phyloP scores from a whole-genome alignment of 805 yeast species.

The Sugiyamaella marilandica region DNA sequence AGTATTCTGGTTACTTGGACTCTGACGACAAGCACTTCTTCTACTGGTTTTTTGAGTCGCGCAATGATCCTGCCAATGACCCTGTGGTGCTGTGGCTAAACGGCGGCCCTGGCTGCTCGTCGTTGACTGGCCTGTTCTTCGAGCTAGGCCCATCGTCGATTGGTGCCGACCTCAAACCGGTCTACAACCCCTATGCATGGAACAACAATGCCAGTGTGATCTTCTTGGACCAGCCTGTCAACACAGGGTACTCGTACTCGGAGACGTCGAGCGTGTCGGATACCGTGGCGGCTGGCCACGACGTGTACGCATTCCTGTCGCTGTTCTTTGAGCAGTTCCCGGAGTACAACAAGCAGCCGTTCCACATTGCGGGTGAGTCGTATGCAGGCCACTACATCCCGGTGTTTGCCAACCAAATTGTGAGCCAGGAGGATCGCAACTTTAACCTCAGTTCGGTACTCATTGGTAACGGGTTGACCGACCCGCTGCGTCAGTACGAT shows the following conservation, averaged over 20 bases:
- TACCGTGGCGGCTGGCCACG: constrained; percentile 83
- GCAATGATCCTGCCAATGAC: constrained; percentile 77
- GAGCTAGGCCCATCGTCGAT: constrained; percentile 90
- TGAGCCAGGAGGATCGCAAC: constrained; percentile 51
- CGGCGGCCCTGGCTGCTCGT: constrained; percentile 98
- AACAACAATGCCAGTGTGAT: constrained; percentile 87
- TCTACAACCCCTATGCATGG: constrained; percentile 87
- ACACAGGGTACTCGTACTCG: constrained; percentile 92
- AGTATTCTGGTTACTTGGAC: constrained; percentile 72
- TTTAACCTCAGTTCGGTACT: constrained; percentile 74
- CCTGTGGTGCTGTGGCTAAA: constrained; percentile 88
- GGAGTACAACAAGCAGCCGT: constrained; percentile 52
- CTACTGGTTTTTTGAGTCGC: constrained; percentile 85
- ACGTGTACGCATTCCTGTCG: constrained; percentile 81
- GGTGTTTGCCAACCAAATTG: constrained; percentile 59
- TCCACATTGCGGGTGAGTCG: constrained; percentile 93
- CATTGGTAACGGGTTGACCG: constrained; percentile 93
- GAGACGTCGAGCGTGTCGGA: constrained; percentile 53
- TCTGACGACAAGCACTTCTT: constrained; percentile 84
- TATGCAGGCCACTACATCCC: constrained; percentile 97
- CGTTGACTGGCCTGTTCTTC: constrained; percentile 84
- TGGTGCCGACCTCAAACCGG: constrained; percentile 61
- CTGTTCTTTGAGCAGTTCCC: constrained; percentile 87
- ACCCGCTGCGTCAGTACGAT: constrained; percentile 73
- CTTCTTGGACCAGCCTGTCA: constrained; percentile 92